Conservation (phyloP, 129 eudicot genomes). For the Sambucus nigra region DNA sequence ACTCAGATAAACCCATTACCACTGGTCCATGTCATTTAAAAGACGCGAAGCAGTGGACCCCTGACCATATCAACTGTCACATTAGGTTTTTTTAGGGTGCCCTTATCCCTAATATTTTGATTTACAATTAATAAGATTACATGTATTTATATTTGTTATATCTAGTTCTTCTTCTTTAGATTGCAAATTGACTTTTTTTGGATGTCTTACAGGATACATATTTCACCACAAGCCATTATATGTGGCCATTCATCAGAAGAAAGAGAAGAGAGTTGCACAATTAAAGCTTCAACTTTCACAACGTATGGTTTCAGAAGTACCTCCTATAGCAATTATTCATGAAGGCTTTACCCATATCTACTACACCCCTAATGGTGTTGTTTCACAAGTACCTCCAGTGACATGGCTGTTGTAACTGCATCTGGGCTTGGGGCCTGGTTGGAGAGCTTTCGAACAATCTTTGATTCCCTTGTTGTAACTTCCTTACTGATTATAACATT, state of each 20-base stretch:
- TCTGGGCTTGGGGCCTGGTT: slow-evolving; percentile 59
- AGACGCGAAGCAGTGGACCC: too few relatives aligned
- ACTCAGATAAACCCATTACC: too few relatives aligned
- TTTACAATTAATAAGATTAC: background rate
- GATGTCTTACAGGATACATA: slow-evolving; percentile 45
- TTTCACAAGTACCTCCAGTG: slow-evolving; percentile 49
- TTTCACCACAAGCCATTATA: slow-evolving; percentile 67
- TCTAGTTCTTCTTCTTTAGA: background rate
- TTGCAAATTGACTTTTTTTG: background rate
- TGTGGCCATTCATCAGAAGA: slow-evolving; percentile 87
- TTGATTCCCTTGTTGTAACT: slow-evolving; percentile 42
- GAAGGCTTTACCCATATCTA: slow-evolving; percentile 57
- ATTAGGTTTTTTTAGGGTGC: too few relatives aligned
- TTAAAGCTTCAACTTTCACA: slow-evolving; percentile 57
- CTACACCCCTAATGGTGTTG: slow-evolving; percentile 48
- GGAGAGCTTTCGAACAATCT: slow-evolving; percentile 56
- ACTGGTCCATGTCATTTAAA: too few relatives aligned
- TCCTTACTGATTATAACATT: too few relatives aligned
- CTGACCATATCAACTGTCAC: too few relatives aligned
- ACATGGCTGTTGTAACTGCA: slow-evolving; percentile 67
- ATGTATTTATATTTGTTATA: background rate
- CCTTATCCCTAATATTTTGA: too few relatives aligned
- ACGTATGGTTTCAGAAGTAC: slow-evolving; percentile 40
- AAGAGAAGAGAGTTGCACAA: slow-evolving; percentile 74
- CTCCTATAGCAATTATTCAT: slow-evolving; percentile 44